Percentiles rank a stretch among this genome's conserved stretches.
Conservation (phyloP, 139 green algal genomes). For the Picochlorum sp. region DNA sequence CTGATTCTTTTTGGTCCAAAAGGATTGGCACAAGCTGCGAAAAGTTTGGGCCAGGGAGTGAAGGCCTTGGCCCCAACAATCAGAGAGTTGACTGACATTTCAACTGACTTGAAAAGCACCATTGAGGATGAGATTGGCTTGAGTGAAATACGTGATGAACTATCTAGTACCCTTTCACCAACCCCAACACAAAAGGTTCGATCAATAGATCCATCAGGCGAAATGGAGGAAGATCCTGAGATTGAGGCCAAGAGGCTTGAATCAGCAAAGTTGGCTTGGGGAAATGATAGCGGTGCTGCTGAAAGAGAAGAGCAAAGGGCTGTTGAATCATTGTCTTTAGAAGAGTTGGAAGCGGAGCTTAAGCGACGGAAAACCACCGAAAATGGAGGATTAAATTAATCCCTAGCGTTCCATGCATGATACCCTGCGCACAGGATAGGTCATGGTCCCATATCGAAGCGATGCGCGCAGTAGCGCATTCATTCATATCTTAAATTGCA, state of each 20-base stretch:
- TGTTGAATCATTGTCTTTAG: neutral
- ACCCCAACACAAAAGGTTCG: neutral
- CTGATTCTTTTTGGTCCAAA: constrained; percentile 97
- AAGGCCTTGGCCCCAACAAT: constrained; percentile 88
- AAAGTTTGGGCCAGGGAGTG: constrained; percentile 72
- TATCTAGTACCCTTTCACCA: constrained; percentile 8
- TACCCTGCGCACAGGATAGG: too few species aligned
- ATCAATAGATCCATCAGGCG: neutral
- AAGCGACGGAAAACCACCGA: constrained; percentile 4
- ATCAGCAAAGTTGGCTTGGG: constrained; percentile 72
- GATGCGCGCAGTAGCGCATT: too few species aligned
- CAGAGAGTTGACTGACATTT: constrained; percentile 80
- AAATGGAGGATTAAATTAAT: neutral
- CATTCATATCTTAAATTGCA: too few species aligned
- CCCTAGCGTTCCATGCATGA: neutral
- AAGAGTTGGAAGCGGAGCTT: constrained; percentile 8
- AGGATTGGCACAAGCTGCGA: constrained; percentile 90
- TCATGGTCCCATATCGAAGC: too few species aligned
- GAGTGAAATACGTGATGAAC: constrained; percentile 75
- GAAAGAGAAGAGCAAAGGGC: neutral
- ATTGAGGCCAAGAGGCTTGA: constrained; percentile 70
- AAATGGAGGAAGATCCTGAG: constrained; percentile 45
- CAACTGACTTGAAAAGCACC: constrained; percentile 78
- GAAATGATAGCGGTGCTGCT: constrained; percentile 10
- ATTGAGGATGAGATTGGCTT: constrained; percentile 92